Base-by-base conservation (phyloP, 2,329 filamentous ascomycete genomes). In the Arthrinium phaeospermum region DNA sequence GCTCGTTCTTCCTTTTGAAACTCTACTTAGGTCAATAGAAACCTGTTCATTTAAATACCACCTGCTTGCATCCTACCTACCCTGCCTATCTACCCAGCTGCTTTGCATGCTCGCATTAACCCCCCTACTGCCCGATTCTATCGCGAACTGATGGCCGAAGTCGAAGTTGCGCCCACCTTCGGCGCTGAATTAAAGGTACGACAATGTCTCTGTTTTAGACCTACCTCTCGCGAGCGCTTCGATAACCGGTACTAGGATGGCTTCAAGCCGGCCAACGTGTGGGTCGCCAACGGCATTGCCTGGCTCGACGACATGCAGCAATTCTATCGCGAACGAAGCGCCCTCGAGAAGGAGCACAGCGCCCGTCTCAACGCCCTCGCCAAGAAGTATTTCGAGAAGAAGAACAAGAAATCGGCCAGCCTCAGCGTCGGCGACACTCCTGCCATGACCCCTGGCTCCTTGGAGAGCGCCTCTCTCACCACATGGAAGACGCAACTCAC, bases 271-370 rank as follows among this genome's bases (percentile, higher is more conserved):
- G 95, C 97, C 81, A 98, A 95, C 84, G 91, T 89, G 78, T 99
- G 96, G 96, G 94, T 97, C 72, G 88, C 91, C 75, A 92, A 94
- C 82, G 95, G 96, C 75, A 97, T 99, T 81, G 87, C 90, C 76
- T 99, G 96, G 96, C 91, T 99, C 73, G 96, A 98, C 79, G 96
- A 99, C 79, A 94, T 99, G 75, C 94, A 99, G 82, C 92, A 94
- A 80, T 99, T 98, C 86, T 99, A 98, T 86, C 94, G 96, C 75
- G 96, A 99, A 83, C 91, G 97, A 72, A 94, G 94, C 80, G 91
- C 87, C 47, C 98, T 99, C 81, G 96, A 99, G 85, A 98, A 98
- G 85, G 97, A 99, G 82, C 98, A 99, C 82, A 93, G 94, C 78
- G 89, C 92, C 75, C 98, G 96, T 83, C 91, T 99, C 75, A 93